Base-by-base conservation (phyloP, 768 basidiomycete genomes). In the Boletus insuetus region DNA sequence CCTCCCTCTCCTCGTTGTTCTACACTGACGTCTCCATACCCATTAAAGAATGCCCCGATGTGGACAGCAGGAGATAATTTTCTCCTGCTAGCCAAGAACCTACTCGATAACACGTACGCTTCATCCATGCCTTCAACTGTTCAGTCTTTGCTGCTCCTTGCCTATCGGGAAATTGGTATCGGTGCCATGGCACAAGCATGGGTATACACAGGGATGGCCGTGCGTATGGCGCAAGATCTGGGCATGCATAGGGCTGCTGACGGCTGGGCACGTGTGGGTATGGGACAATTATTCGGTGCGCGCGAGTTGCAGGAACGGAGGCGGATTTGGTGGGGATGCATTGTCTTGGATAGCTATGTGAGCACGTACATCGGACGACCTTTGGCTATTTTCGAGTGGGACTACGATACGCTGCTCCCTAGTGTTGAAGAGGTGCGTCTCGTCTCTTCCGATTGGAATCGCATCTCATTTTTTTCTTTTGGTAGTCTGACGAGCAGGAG, bases 201-300 rank as follows among this genome's bases (percentile, higher is more conserved):
- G 93, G 80, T 85, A 11, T 91, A 87, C 65, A 81, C 85, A 19
- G 91, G 92, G 12, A 89, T 91, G 87, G 91, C 88, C 0, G 85
- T 94, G 37, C 81, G 93, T n/a, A 93, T 94, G 91, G 91, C 91
- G 16, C 91, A 91, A 71, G 91, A 93, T 69, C 69, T 93, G 51
- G 91, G 91, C 9, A 82, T 93, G 80, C 91, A 93, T 64, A 80
- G 89, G 35, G 80, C 79, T 59, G 87, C 91, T 31, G 90, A 92
- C 64, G 83, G 84, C 29, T 93, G 91, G 90, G 79, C 80, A 19
- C 72, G 84, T 26, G 80, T 68, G 52, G 82, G 76, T 16, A 76
- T 83, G 51, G 84, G 84, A 0, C 67, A 58, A 46, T 61, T 91
- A 41, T 91, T 91, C 64, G 77, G 75, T 2, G 71, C 74, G 50